These are phyloP conservation scores for Aspergillus pseudoglaucus DNA, from an alignment of 2,329 filamentous ascomycete genomes.

Conservation along the genomic window DNA sequence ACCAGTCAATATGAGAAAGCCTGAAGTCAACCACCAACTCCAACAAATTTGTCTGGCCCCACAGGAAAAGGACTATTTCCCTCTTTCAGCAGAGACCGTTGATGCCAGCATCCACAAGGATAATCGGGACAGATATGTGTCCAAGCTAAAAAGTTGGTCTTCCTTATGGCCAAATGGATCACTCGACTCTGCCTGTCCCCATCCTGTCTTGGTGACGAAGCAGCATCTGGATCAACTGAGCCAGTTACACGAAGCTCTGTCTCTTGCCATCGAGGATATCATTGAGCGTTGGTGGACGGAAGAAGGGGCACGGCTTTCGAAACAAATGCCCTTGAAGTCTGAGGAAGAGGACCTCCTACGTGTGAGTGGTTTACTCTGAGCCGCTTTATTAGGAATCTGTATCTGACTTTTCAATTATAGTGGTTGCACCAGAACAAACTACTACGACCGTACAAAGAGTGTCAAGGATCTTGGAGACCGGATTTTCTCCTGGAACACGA, in stretches of 20 bases:
- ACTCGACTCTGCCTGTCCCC: neutral
- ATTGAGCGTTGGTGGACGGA: conserved; percentile 24
- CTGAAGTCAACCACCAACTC: no score
- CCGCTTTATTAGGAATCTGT: neutral
- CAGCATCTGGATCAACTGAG: neutral
- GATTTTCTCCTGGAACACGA: conserved; percentile 9
- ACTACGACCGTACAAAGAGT: conserved; percentile 6
- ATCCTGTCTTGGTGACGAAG: neutral
- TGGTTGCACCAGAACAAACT: conserved; percentile 3
- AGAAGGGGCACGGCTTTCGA: conserved; percentile 12
- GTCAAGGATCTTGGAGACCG: conserved; percentile 13
- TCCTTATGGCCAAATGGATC: neutral
- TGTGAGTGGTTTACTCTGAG: conserved; percentile 3
- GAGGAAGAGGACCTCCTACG: conserved; percentile 18
- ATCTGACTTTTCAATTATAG: neutral
- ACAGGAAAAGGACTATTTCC: no score
- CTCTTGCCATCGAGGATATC: conserved; percentile 16
- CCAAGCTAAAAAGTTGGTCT: no score
- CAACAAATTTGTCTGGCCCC: no score
- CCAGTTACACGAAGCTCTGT: conserved; percentile 13
- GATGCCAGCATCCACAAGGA: no score
- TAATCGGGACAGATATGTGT: no score
- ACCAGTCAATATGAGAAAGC: no score
- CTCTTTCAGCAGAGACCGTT: no score
- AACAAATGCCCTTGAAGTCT: conserved; percentile 20